These are phyloP conservation scores for Chaetoceros muelleri DNA, from an alignment of 108 stramenopile species.

Conservation along the genomic window DNA sequence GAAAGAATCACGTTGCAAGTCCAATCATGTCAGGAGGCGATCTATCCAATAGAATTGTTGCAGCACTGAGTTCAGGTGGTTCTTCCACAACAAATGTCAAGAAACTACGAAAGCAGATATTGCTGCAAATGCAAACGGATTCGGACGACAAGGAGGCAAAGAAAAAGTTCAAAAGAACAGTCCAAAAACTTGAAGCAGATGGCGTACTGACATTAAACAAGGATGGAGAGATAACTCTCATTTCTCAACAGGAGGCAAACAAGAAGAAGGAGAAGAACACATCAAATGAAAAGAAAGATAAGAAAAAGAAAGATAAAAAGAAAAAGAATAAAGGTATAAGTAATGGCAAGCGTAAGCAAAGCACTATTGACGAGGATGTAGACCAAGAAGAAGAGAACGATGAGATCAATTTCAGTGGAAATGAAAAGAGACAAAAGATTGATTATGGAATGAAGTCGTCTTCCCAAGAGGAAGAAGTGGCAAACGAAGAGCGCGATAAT, in stretches of 20 bases:
- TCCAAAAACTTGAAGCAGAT: conserved; percentile 43
- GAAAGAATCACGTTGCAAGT: too few species aligned
- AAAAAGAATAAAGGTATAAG: conserved; percentile 10
- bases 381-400: conserved; percentile 22
- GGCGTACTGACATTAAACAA: conserved; percentile 42
- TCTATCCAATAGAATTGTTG: neutral
- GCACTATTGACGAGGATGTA: conserved; percentile 3
- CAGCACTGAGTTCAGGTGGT: neutral
- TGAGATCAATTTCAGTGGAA: too few species aligned
- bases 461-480: conserved; percentile 14
- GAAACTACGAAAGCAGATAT: conserved; percentile 35
- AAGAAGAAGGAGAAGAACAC: conserved; percentile 30
- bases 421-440: conserved; percentile 23
- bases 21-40: neutral
- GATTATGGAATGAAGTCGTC: conserved; percentile 3
- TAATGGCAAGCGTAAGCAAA: conserved; percentile 1
- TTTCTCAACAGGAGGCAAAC: conserved; percentile 6
- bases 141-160: conserved; percentile 67
- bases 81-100: conserved; percentile 20
- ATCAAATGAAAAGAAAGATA: conserved; percentile 8
- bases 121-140: conserved; percentile 34
- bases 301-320: conserved; percentile 12
- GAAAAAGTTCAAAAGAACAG: conserved; percentile 69
- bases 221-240: conserved; percentile 48
- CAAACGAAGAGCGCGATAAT: conserved; percentile 14